Conservation (phyloP, 257 asterid species). For the Marsdenia floribunda region DNA sequence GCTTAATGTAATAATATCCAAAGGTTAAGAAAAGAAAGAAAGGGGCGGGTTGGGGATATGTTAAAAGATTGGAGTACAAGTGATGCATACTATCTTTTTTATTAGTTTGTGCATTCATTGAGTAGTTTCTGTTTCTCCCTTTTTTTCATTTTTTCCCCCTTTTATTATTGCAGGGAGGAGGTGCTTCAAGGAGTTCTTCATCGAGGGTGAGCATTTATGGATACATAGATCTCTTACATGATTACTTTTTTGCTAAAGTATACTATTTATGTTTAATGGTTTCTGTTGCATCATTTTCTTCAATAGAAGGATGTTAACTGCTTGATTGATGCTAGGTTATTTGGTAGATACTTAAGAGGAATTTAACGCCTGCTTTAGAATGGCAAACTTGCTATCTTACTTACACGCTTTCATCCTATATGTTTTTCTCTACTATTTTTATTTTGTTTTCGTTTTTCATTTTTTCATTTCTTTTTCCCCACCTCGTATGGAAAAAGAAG, state of each 20-base stretch:
- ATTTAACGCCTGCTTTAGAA: not conserved
- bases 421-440: not conserved
- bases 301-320: not conserved
- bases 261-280: not conserved
- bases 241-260: not conserved
- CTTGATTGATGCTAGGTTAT: not conserved
- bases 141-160: not conserved
- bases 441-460: too few relatives aligned
- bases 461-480: not conserved
- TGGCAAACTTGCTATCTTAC: not conserved
- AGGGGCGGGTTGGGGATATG: not conserved
- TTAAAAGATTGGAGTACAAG: not conserved
- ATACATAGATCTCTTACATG: not conserved
- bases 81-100: not conserved
- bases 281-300: not conserved
- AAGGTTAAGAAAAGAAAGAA: not conserved
- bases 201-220: constrained; percentile 40
- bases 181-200: constrained; percentile 38
- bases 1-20: too few relatives aligned
- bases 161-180: constrained; percentile 40
- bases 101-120: not conserved
- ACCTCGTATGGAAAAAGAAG: not conserved
- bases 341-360: not conserved
- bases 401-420: not conserved
- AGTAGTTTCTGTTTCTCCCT: not conserved